A percentile compares a stretch with the other conserved stretches of the same genome.
These are phyloP conservation scores for Chlamydomonas sphaeroides DNA, from an alignment of 139 green algal genomes.

Conservation along the genomic window DNA sequence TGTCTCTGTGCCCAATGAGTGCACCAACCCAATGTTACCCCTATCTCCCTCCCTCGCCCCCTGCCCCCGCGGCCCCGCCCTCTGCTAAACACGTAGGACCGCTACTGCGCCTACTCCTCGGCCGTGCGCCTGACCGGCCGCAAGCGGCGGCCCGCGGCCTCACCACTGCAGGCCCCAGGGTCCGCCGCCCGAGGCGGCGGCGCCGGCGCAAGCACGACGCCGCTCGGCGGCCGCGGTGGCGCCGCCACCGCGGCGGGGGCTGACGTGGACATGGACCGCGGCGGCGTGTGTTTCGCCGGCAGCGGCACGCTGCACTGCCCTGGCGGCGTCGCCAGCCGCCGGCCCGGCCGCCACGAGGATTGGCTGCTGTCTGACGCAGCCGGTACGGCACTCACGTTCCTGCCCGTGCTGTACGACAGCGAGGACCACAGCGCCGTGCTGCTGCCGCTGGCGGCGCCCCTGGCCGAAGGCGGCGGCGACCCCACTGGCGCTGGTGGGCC, in stretches of 20 bases:
- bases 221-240: too few species aligned
- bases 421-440: slow-evolving; percentile 25
- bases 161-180: not conserved
- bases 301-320: slow-evolving; percentile 26
- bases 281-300: slow-evolving; percentile 7
- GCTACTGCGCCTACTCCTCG: slow-evolving; percentile 16
- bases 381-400: not conserved
- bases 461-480: too few species aligned
- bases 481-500: not conserved
- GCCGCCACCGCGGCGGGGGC: not conserved
- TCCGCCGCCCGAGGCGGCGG: too few species aligned
- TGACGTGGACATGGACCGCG: slow-evolving; percentile 31
- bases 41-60: too few species aligned
- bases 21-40: too few species aligned
- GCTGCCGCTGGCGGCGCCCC: slow-evolving; percentile 22
- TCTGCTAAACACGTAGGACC: too few species aligned
- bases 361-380: slow-evolving; percentile 20
- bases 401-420: slow-evolving; percentile 30
- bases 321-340: slow-evolving; percentile 8
- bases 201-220: not conserved
- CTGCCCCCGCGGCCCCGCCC: too few species aligned
- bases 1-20: too few species aligned
- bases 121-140: not conserved
- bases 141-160: slow-evolving; percentile 12
- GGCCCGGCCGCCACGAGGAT: slow-evolving; percentile 22